Percentiles rank a stretch among this genome's conserved stretches.
These are phyloP conservation scores for Malassezia nana DNA, from an alignment of 1,284 basidiomycete genomes.

Conservation along the genomic window DNA sequence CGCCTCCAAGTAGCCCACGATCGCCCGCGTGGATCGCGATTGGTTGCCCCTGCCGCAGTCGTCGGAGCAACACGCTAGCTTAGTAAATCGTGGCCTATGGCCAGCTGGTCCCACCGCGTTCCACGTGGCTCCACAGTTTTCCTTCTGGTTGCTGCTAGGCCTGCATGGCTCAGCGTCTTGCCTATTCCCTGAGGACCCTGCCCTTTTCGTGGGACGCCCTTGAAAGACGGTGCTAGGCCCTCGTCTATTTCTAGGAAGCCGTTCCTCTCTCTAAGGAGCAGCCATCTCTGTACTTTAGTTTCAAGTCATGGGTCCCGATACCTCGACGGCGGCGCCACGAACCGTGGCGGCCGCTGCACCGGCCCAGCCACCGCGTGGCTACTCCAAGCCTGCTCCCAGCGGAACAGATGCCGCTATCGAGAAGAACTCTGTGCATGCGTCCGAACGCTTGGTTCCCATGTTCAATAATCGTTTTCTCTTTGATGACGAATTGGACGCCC, in stretches of 20 bases:
- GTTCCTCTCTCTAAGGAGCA: neutral
- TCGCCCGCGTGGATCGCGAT: neutral
- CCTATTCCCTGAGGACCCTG: neutral
- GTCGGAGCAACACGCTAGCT: neutral
- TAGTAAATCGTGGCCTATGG: conserved; percentile 9
- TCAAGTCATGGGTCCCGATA: conserved; percentile 1
- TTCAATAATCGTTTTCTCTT: conserved; percentile 45
- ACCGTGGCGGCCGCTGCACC: neutral
- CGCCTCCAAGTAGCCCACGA: neutral
- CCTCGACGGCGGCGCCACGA: neutral
- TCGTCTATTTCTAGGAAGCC: neutral
- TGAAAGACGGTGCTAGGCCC: neutral
- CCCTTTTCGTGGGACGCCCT: neutral
- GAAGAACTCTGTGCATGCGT: neutral
- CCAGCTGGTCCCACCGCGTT: neutral
- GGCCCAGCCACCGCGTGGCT: neutral
- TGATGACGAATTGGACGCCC: conserved; percentile 42
- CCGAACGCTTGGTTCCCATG: conserved; percentile 29
- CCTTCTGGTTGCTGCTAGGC: neutral
- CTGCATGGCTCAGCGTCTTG: neutral
- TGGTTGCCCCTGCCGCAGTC: conserved; percentile 2
- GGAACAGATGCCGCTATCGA: neutral
- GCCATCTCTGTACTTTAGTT: neutral
- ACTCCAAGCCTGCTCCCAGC: neutral
- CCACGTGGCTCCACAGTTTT: conserved; percentile 8